Evolutionary conservation across 192 early-diverging fungal species (phyloP).

Genomic region (Backusella australiensis): DNA sequence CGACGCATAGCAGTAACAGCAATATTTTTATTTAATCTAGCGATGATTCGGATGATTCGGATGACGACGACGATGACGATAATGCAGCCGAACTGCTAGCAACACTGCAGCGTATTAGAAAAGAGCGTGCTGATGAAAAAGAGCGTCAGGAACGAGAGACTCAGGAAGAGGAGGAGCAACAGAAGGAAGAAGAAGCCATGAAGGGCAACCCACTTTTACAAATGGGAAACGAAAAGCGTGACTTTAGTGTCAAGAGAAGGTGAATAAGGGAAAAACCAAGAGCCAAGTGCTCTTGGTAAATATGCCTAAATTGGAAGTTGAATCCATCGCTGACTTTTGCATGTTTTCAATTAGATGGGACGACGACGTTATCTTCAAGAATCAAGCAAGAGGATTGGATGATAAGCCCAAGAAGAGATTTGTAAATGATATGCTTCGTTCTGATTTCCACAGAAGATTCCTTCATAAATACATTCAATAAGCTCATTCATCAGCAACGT

Average conservation of each 20-base stretch:
- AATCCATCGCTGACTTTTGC: neutral
- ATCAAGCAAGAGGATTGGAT: conserved; percentile 87
- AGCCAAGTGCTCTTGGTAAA: neutral
- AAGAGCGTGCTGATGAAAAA: conserved; percentile 89
- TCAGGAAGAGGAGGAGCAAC: conserved; percentile 56
- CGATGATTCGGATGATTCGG: conserved; percentile 22
- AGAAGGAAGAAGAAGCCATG: conserved; percentile 58
- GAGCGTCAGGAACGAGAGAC: conserved; percentile 63
- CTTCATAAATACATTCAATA: conserved; percentile 88
- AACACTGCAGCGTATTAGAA: conserved; percentile 91
- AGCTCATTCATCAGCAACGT: conserved; percentile 8
- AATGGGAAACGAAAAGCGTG: conserved; percentile 40
- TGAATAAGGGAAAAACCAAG: conserved; percentile 19
- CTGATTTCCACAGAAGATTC: conserved; percentile 96
- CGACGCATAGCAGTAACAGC: neutral
- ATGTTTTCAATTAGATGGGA: conserved; percentile 74
- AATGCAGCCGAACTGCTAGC: conserved; percentile 81
- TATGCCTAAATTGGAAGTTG: neutral
- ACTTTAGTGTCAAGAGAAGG: conserved; percentile 84
- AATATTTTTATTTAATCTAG: neutral
- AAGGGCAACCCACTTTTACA: conserved; percentile 85
- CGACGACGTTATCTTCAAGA: conserved; percentile 98
- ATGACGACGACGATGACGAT: conserved; percentile 71
- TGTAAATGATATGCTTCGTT: conserved; percentile 94
- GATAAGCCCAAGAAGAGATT: conserved; percentile 92